Conservation (phyloP, 345 rosid species). For the Camelina hispida region DNA sequence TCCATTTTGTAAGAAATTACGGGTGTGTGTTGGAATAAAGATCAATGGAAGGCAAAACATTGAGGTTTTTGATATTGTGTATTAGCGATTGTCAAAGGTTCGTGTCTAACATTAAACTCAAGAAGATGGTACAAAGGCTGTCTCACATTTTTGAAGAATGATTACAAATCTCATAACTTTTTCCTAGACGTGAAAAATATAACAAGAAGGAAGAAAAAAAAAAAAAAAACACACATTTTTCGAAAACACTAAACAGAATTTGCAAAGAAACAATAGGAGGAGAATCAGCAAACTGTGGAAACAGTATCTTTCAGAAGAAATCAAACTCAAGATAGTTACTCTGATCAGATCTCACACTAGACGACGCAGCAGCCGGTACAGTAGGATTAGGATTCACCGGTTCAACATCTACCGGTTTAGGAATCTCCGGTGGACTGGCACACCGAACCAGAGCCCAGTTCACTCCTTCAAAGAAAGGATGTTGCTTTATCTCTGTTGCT, state of each 20-base stretch:
- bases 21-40: too few species aligned
- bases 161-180: conserved; percentile 41
- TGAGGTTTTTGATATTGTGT: neutral
- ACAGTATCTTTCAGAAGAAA: conserved; percentile 57
- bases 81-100: conserved; percentile 11
- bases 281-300: conserved; percentile 11
- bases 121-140: conserved; percentile 33
- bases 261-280: conserved; percentile 35
- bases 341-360: conserved; percentile 57
- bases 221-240: conserved; percentile 13
- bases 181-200: conserved; percentile 24
- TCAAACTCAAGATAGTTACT: conserved; percentile 75
- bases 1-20: neutral
- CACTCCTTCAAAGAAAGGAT: conserved; percentile 84
- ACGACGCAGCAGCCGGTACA: conserved; percentile 46
- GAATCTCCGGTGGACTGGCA: conserved; percentile 81
- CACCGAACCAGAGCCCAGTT: conserved; percentile 88
- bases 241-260: conserved; percentile 36
- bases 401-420: conserved; percentile 70
- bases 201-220: neutral
- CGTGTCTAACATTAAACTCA: conserved; percentile 21
- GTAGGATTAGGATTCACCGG: conserved; percentile 42
- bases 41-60: neutral
- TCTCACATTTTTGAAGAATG: conserved; percentile 38
- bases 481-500: conserved; percentile 83